Evolutionary conservation across 305 asterid species (phyloP).

Genomic region (Rubia occidens): DNA sequence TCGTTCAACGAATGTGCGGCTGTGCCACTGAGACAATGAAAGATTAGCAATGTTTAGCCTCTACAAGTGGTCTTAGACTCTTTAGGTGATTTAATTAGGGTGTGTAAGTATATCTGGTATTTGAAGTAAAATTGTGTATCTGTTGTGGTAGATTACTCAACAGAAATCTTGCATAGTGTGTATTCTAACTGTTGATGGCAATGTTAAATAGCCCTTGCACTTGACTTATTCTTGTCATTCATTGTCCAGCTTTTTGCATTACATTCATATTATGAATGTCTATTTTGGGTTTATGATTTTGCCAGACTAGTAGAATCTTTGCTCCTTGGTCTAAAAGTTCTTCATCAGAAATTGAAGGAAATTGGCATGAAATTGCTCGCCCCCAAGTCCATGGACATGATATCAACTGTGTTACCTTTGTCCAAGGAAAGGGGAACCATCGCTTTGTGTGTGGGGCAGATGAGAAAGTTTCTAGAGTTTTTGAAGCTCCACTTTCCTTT

Average conservation of each 20-base stretch:
- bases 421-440: conserved; percentile 79
- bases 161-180: not conserved
- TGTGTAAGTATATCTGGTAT: not conserved
- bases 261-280: conserved; percentile 12
- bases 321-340: conserved; percentile 56
- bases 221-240: not conserved
- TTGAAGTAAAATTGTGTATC: not conserved
- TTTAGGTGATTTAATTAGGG: not conserved
- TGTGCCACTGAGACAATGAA: not conserved
- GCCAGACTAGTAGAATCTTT: conserved; percentile 76
- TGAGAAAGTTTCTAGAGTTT: conserved; percentile 91
- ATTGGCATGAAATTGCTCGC: conserved; percentile 96
- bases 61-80: not conserved
- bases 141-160: not conserved
- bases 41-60: not conserved
- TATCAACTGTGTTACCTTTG: conserved; percentile 68
- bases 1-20: not conserved
- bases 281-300: conserved; percentile 20
- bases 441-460: conserved; percentile 87
- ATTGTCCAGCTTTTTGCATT: conserved; percentile 1
- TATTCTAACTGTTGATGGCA: not conserved
- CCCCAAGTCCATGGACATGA: conserved; percentile 99
- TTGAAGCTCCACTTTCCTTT: conserved; percentile 90
- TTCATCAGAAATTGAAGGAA: conserved; percentile 34
- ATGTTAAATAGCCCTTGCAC: conserved; percentile 9